Evolutionary conservation across 129 eudicot species (phyloP).

Genomic region (Centrapalus pauciflorus): DNA sequence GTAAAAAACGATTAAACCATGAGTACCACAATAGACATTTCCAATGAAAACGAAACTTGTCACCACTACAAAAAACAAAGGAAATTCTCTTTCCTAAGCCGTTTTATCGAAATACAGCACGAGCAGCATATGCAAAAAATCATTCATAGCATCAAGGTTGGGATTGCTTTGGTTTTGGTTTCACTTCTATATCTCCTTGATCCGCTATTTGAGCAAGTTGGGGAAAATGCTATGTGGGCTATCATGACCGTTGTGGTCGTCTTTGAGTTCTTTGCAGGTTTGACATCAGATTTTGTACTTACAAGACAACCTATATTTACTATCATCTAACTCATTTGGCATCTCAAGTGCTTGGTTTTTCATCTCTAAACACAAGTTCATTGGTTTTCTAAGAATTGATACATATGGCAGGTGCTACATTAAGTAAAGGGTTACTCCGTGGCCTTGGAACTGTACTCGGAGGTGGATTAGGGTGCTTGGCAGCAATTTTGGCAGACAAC

Average conservation of each 20-base stretch:
- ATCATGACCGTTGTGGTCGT: conserved; percentile 87
- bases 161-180: conserved; percentile 68
- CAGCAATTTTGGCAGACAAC: conserved; percentile 55
- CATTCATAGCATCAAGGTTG: conserved; percentile 74
- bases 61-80: conserved; percentile 27
- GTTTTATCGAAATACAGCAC: conserved; percentile 20
- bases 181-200: conserved; percentile 70
- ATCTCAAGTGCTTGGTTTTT: not conserved
- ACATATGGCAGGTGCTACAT: conserved; percentile 60
- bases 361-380: not conserved
- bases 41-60: conserved; percentile 23
- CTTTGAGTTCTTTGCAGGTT: conserved; percentile 84
- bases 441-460: conserved; percentile 75
- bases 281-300: not conserved
- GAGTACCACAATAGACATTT: conserved; percentile 37
- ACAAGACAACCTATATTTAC: not conserved
- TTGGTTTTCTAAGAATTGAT: not conserved
- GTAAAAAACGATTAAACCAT: conserved; percentile 24
- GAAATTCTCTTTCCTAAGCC: conserved; percentile 9
- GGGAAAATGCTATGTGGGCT: conserved; percentile 95
- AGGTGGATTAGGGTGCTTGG: conserved; percentile 77
- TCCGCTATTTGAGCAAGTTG: conserved; percentile 67
- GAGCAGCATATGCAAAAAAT: conserved; percentile 25
- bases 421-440: conserved; percentile 78
- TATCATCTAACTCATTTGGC: not conserved